These are phyloP conservation scores for Podosphaera aphanis DNA, from an alignment of 2,329 filamentous ascomycete genomes.

Conservation along the genomic window DNA sequence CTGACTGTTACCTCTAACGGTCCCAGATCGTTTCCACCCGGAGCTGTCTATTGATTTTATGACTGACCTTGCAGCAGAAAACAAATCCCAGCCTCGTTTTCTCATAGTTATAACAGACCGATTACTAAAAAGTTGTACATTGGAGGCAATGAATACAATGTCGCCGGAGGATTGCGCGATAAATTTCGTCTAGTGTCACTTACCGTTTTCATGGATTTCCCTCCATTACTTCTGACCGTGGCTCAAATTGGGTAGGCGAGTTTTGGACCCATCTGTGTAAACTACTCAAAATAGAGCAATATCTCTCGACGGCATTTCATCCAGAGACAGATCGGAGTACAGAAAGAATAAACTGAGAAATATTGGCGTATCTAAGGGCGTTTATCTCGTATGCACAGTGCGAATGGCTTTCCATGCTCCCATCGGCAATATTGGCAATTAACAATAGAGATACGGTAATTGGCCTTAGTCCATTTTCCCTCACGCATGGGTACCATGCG, in stretches of 20 bases:
- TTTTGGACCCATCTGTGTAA: background rate
- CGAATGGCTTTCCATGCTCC: background rate
- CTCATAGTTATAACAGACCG: background rate
- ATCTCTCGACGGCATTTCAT: background rate
- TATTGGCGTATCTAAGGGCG: background rate
- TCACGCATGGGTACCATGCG: no score
- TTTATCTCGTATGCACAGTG: background rate
- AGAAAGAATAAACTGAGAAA: background rate
- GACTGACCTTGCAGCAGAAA: background rate
- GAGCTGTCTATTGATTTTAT: background rate
- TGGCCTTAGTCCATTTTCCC: no score
- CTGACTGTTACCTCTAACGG: background rate
- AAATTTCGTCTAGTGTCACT: background rate
- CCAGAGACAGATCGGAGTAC: background rate
- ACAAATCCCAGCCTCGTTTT: background rate
- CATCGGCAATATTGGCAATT: background rate
- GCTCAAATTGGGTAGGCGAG: background rate
- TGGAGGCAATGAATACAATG: background rate
- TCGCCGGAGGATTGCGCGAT: no score
- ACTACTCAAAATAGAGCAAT: background rate
- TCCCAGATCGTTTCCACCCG: background rate
- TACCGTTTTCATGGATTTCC: background rate
- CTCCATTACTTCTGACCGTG: background rate
- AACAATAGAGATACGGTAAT: no score
- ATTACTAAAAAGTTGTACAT: background rate